Conservation (phyloP, 1,284 basidiomycete genomes). For the Cerioporus squamosus region DNA sequence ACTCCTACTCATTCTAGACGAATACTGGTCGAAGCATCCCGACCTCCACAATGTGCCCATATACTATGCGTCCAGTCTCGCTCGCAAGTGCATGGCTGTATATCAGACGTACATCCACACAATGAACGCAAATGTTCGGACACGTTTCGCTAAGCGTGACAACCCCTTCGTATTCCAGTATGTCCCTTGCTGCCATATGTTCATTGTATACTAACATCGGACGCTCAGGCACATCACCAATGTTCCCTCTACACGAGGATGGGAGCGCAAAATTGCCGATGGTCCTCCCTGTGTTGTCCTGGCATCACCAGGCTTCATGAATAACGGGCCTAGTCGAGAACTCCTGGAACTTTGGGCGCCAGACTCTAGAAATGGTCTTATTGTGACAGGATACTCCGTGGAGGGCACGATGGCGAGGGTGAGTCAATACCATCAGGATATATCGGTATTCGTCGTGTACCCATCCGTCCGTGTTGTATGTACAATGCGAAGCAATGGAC, state of each 20-base stretch:
- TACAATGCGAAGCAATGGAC: slow-evolving; percentile 58
- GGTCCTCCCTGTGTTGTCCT: slow-evolving; percentile 95
- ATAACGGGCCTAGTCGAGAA: slow-evolving; percentile 90
- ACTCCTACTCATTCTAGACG: slow-evolving; percentile 92
- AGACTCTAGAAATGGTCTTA: slow-evolving; percentile 93
- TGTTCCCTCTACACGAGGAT: slow-evolving; percentile 78
- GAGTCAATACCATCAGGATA: slow-evolving; percentile 53
- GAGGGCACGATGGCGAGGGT: slow-evolving; percentile 98
- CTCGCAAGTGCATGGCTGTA: slow-evolving; percentile 98
- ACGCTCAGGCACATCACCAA: slow-evolving; percentile 79
- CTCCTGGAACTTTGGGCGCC: slow-evolving; percentile 96
- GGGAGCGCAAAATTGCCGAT: slow-evolving; percentile 86
- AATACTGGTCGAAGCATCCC: slow-evolving; percentile 97
- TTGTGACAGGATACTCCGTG: slow-evolving; percentile 96
- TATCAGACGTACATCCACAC: slow-evolving; percentile 98
- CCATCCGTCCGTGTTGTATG: slow-evolving; percentile 44
- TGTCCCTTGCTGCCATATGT: slow-evolving; percentile 12
- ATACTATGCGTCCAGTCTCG: slow-evolving; percentile 97
- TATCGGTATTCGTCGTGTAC: slow-evolving; percentile 33
- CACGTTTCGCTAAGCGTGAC: slow-evolving; percentile 87
- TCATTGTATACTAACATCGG: slow-evolving; percentile 8
- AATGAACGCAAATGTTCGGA: slow-evolving; percentile 92
- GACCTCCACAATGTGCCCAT: slow-evolving; percentile 96
- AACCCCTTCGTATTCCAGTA: slow-evolving; percentile 97
- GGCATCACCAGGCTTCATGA: slow-evolving; percentile 96